Conservation (phyloP, 441 rosid genomes). For the Corymbia citriodora region DNA sequence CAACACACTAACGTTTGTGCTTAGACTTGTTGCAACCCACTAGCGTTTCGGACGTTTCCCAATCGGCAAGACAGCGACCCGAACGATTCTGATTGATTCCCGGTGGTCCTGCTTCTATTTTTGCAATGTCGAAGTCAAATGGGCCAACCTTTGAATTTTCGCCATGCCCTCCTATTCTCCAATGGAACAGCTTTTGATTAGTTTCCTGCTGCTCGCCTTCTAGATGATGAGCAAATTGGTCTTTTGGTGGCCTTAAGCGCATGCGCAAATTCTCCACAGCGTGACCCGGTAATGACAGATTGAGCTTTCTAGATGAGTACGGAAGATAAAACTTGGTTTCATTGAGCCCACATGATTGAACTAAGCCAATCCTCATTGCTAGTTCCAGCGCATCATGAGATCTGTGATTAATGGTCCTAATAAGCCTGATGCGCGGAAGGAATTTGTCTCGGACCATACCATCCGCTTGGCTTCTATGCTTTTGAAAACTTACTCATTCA, state of each 20-base stretch:
- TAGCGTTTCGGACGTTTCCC: background rate
- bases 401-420: background rate
- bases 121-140: background rate
- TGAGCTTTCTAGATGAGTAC: background rate
- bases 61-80: background rate
- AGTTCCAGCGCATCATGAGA: background rate
- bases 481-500: background rate
- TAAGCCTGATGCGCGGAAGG: background rate
- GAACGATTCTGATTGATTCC: background rate
- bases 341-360: background rate
- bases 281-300: too few relatives aligned
- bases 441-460: background rate
- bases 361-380: background rate
- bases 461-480: background rate
- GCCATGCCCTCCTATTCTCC: background rate
- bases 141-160: background rate
- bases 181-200: background rate
- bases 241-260: background rate
- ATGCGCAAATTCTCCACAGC: background rate
- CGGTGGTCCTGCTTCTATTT: background rate
- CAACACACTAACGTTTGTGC: background rate
- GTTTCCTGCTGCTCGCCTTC: background rate
- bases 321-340: background rate
- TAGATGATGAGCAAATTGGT: background rate
- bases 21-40: too few relatives aligned